These are phyloP conservation scores for Cyclostephanos tholiformis DNA, from an alignment of 108 stramenopile genomes.

Conservation along the genomic window DNA sequence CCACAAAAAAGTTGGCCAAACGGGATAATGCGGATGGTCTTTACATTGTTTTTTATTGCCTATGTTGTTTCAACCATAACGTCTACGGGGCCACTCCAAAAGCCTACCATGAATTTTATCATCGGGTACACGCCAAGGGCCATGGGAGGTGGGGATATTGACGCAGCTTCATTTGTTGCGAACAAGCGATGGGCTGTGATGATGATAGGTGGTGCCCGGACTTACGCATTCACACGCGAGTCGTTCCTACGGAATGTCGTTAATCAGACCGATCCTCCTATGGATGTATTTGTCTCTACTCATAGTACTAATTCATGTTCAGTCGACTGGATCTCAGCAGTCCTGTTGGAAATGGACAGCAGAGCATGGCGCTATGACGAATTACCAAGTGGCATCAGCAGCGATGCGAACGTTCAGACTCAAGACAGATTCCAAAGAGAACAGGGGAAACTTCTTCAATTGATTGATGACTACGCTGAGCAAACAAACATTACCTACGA, in stretches of 20 bases:
- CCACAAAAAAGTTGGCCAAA: too few species aligned
- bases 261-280: slow-evolving; percentile 14
- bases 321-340: background rate
- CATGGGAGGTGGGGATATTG: too few species aligned
- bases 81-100: too few species aligned
- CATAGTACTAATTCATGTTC: background rate
- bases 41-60: too few species aligned
- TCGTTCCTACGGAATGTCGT: slow-evolving; percentile 19
- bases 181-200: slow-evolving; percentile 32
- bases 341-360: slow-evolving; percentile 1
- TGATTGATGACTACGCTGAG: slow-evolving; percentile 9
- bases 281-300: slow-evolving; percentile 23
- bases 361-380: slow-evolving; percentile 8
- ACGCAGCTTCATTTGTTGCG: background rate
- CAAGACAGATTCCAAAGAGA: slow-evolving; percentile 7
- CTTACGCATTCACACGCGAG: slow-evolving; percentile 7
- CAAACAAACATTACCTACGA: slow-evolving; percentile 11
- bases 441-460: background rate
- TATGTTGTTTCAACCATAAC: too few species aligned
- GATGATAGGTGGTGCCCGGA: slow-evolving; percentile 21
- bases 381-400: background rate
- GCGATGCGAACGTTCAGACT: background rate
- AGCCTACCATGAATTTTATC: too few species aligned
- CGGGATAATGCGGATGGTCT: too few species aligned
- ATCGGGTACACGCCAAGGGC: too few species aligned